Evolutionary conservation across 2,329 filamentous ascomycete species (phyloP), one percentile per base, ranked within the genome.

Genomic region (Madurella mycetomatis): DNA sequence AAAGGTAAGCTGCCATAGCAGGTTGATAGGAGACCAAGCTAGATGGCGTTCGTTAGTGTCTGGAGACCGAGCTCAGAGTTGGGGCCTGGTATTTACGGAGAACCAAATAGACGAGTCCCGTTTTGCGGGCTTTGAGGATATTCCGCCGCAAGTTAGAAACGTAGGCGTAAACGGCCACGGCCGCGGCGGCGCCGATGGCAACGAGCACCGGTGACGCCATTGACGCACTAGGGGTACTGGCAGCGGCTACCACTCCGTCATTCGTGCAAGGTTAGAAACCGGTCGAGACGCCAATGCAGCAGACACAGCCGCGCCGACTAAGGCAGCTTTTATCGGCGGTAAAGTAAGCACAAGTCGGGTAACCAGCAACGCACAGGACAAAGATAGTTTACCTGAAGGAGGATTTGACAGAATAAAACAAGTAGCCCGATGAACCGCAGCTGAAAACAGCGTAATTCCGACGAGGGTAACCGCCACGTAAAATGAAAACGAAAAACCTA

Each of bases 1-100:
- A 60, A 76, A 73, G 2, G 79, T 79, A 25, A 84, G 62, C 52
- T 85, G 73, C 80, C 83, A 87, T 18, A 75, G 63, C 15, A 74
- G 60, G 60, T 76, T 79, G 64, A 80, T 78, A 1, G 78, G 74
- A 17, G 71, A 73, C 41, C 73, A 66, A 13, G 79, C 79, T 82
- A 56, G 40, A 41, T 25, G 37, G 51, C 12, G 8, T 47, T 7
- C 44, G 30, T 65, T 16, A 64, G 58, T 31, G 40, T 31, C 42
- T 34, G 37, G 51, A 11, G 7, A 55, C 25, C 9, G n/a, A 44
- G 43, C 48, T 5, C 25, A 4, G 25, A 25, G 25, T 7, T 25
- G 25, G 25, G 25, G 25, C 25, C 25, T 11, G 18, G 8, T 18
- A 77, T 79, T 62, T 68, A 84, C 81, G 80, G 25, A 74, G 65